Percentiles rank a stretch among this genome's conserved stretches.
These are phyloP conservation scores for Saccharomycopsis babjevae DNA, from an alignment of 805 yeast species.

Conservation along the genomic window DNA sequence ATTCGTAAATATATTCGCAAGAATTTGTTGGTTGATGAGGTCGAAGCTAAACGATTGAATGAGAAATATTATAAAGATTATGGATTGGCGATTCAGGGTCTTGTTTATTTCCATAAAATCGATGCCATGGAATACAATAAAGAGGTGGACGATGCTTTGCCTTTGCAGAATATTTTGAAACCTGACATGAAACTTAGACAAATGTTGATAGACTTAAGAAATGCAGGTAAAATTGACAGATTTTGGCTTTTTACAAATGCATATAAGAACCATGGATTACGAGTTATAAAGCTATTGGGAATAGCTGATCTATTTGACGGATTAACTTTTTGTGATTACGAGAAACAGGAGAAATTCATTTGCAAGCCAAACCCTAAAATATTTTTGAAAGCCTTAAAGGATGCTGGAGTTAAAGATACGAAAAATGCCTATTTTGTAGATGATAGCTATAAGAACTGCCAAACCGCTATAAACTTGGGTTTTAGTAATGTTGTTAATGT, in stretches of 20 bases:
- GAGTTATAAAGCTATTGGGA: conserved; percentile 73
- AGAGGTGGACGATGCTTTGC: conserved; percentile 86
- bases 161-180: conserved; percentile 63
- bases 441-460: conserved; percentile 73
- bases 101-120: conserved; percentile 52
- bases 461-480: conserved; percentile 61
- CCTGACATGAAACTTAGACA: conserved; percentile 50
- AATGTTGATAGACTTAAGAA: conserved; percentile 35
- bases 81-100: conserved; percentile 90
- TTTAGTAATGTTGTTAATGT: conserved; percentile 65
- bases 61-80: conserved; percentile 70
- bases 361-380: conserved; percentile 84
- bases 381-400: conserved; percentile 52
- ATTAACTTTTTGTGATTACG: conserved; percentile 82
- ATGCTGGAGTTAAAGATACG: conserved; percentile 47
- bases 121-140: conserved; percentile 84
- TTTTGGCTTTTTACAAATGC: conserved; percentile 95
- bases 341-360: conserved; percentile 46
- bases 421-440: conserved; percentile 66
- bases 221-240: conserved; percentile 46
- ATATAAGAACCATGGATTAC: conserved; percentile 76
- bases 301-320: conserved; percentile 94
- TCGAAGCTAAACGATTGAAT: conserved; percentile 67
- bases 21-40: conserved; percentile 49
- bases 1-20: conserved; percentile 75